These are phyloP conservation scores for Aspergillus proliferans DNA, from an alignment of 2,329 filamentous ascomycete species.

Conservation along the genomic window DNA sequence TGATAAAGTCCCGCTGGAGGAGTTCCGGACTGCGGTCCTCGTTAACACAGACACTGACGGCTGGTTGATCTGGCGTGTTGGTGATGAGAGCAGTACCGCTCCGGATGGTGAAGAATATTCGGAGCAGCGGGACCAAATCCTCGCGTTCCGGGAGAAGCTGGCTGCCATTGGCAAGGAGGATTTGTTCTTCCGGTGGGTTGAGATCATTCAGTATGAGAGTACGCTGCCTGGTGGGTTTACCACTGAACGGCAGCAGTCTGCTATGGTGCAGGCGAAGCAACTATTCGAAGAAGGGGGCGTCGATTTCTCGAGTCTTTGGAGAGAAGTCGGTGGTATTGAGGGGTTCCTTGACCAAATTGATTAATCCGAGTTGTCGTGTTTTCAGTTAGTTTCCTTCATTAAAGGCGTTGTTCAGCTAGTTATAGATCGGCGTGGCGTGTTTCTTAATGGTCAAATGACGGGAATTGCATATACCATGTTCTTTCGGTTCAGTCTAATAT, in stretches of 20 bases:
- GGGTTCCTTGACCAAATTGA: conserved; percentile 45
- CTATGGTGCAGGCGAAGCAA: conserved; percentile 66
- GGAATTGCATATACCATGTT: too few relatives aligned
- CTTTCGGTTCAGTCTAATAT: neutral
- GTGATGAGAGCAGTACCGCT: conserved; percentile 44
- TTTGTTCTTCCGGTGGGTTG: conserved; percentile 87
- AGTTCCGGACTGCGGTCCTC: conserved; percentile 65
- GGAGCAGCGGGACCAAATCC: conserved; percentile 58
- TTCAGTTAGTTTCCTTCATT: neutral
- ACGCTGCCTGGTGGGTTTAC: conserved; percentile 73
- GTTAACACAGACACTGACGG: conserved; percentile 62
- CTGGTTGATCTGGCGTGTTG: conserved; percentile 61
- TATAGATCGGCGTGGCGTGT: too few relatives aligned
- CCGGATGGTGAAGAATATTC: conserved; percentile 34
- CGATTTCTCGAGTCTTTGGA: conserved; percentile 78
- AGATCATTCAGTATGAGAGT: conserved; percentile 83
- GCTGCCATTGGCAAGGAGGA: conserved; percentile 74
- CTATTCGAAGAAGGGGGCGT: conserved; percentile 69
- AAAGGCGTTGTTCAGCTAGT: neutral
- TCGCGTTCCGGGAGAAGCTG: conserved; percentile 72
- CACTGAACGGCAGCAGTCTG: conserved; percentile 62
- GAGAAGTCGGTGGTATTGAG: conserved; percentile 59
- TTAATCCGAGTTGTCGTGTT: neutral
- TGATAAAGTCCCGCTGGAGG: conserved; percentile 48
- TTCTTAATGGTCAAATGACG: too few relatives aligned